phyloP scores from a whole-genome alignment of 192 early-diverging fungal genomes.

The Physocladia obscura region DNA sequence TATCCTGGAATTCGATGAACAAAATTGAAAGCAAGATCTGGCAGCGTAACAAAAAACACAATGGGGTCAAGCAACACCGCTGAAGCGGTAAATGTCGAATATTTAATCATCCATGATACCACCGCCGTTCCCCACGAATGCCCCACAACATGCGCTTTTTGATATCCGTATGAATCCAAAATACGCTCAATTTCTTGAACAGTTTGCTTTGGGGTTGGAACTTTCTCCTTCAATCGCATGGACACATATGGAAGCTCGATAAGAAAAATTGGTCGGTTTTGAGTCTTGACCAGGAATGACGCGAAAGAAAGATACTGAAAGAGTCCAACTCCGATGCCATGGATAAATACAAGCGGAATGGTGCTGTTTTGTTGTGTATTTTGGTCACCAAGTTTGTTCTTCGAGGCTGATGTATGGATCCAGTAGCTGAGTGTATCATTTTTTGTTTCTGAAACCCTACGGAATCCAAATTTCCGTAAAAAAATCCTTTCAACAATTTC shows the following conservation, averaged over 20 bases:
- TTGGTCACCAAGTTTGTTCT: not conserved
- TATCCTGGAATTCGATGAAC: slow-evolving; percentile 30
- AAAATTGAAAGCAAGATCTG: slow-evolving; percentile 59
- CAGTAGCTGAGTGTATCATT: not conserved
- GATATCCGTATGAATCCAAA: slow-evolving; percentile 47
- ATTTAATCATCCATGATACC: slow-evolving; percentile 55
- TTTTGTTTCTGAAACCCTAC: too few relatives aligned
- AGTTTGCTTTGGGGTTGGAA: slow-evolving; percentile 55
- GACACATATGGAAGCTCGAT: slow-evolving; percentile 29
- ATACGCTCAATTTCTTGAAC: slow-evolving; percentile 57
- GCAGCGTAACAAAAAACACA: slow-evolving; percentile 62
- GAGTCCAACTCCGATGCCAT: slow-evolving; percentile 30
- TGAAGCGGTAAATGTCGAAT: slow-evolving; percentile 51
- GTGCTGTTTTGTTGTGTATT: not conserved
- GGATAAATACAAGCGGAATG: slow-evolving; percentile 29
- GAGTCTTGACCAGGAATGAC: not conserved
- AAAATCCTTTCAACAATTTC: not conserved
- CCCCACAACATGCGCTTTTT: slow-evolving; percentile 60
- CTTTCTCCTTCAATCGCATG: slow-evolving; percentile 57
- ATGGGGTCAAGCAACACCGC: slow-evolving; percentile 63
- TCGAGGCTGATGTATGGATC: not conserved
- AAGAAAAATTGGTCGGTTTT: slow-evolving; percentile 20
- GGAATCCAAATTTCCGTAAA: slow-evolving; percentile 19
- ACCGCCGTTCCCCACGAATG: slow-evolving; percentile 69
- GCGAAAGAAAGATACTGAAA: slow-evolving; percentile 16